Conservation (phyloP, 768 basidiomycete species). For the Tricholoma terreum region DNA sequence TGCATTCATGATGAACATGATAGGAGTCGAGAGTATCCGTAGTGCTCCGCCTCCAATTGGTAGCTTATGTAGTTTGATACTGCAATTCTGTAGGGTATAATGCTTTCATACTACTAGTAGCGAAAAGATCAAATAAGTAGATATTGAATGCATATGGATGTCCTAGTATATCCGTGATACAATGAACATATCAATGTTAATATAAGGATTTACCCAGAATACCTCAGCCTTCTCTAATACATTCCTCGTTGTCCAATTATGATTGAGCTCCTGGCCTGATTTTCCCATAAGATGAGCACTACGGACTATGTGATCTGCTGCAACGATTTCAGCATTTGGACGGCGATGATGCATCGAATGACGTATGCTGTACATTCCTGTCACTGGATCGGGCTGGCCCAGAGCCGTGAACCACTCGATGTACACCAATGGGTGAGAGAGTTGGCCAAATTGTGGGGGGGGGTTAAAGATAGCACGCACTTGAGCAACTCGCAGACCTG, state of each 20-base stretch:
- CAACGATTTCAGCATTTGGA: background rate
- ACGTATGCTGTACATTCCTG: too few species aligned
- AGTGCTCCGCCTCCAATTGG: background rate
- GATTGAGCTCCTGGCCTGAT: background rate
- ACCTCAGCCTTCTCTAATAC: too few species aligned
- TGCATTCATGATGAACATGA: background rate
- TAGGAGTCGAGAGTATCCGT: background rate
- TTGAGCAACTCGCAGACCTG: conserved; percentile 7
- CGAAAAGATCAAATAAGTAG: background rate
- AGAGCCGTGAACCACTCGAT: too few species aligned
- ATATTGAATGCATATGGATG: too few species aligned
- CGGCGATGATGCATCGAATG: too few species aligned
- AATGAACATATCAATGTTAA: background rate
- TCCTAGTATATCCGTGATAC: background rate
- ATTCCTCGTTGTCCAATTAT: too few species aligned
- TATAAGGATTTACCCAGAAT: too few species aligned
- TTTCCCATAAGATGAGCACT: conserved; percentile 21
- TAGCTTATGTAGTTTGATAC: background rate
- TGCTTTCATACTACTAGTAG: background rate
- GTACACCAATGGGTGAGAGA: too few species aligned
- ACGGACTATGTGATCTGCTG: too few species aligned
- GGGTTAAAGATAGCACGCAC: conserved; percentile 5
- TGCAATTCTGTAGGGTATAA: background rate
- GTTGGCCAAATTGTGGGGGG: conserved; percentile 1
- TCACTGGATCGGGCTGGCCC: too few species aligned